These are phyloP conservation scores for Fusarium fujikuroi DNA, from an alignment of 2,329 filamentous ascomycete genomes.

Conservation along the genomic window DNA sequence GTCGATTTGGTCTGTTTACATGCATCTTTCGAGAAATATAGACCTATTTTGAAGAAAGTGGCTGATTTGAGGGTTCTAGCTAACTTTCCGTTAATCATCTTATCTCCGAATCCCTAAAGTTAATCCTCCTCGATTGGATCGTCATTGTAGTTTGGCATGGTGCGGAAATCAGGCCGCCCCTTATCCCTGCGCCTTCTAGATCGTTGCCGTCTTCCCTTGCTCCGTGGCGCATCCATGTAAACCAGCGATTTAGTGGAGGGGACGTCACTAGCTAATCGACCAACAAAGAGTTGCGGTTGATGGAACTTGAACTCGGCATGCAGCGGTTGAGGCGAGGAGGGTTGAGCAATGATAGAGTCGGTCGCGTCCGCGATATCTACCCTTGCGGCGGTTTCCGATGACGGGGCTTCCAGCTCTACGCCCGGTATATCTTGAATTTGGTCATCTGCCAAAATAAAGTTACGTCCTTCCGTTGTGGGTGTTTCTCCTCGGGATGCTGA, in stretches of 20 bases:
- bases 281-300: constrained; percentile 49
- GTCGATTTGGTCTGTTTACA: not conserved
- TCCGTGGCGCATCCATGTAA: constrained; percentile 2
- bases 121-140: constrained; percentile 49
- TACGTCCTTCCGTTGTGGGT: not conserved
- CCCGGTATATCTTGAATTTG: not conserved
- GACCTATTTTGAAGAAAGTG: not conserved
- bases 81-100: not conserved
- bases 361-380: constrained; percentile 11
- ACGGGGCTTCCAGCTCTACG: not conserved
- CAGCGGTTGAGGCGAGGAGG: constrained; percentile 29
- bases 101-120: constrained; percentile 9
- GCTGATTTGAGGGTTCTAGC: not conserved
- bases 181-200: constrained; percentile 34
- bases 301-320: constrained; percentile 44
- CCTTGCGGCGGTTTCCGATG: constrained; percentile 4
- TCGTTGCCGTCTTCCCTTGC: constrained; percentile 24
- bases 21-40: not conserved
- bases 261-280: constrained; percentile 40
- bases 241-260: not conserved
- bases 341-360: constrained; percentile 23
- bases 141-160: constrained; percentile 47
- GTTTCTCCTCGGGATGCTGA: constrained; percentile 23
- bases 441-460: not conserved
- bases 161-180: constrained; percentile 48